phyloP scores from a whole-genome alignment of 1,284 basidiomycete genomes.

The Malassezia restricta region DNA sequence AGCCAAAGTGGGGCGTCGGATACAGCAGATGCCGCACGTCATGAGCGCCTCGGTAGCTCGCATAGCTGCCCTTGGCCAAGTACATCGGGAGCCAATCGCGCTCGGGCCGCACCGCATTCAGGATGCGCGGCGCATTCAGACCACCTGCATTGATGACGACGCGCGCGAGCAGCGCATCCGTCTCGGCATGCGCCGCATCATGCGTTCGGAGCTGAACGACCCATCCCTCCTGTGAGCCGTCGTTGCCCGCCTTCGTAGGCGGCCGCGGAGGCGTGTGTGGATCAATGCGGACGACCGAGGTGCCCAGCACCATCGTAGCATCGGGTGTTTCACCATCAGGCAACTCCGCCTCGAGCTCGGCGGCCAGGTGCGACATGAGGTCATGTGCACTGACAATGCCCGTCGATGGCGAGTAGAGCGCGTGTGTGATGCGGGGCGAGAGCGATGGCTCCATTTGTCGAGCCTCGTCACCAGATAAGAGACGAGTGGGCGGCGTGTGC shows the following conservation, averaged over 20 bases:
- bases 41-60: slow-evolving; percentile 32
- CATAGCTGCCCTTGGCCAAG: slow-evolving; percentile 43
- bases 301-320: slow-evolving; percentile 68
- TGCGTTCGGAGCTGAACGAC: slow-evolving; percentile 50
- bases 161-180: slow-evolving; percentile 66
- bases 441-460: slow-evolving; percentile 70
- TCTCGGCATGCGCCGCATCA: slow-evolving; percentile 30
- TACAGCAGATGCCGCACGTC: slow-evolving; percentile 37
- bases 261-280: slow-evolving; percentile 42
- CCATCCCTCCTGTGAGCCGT: slow-evolving; percentile 49
- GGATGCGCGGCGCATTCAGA: slow-evolving; percentile 51
- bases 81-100: slow-evolving; percentile 26
- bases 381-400: slow-evolving; percentile 82
- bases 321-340: slow-evolving; percentile 47
- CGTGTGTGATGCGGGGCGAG: slow-evolving; percentile 58
- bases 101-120: slow-evolving; percentile 28
- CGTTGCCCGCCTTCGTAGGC: slow-evolving; percentile 21
- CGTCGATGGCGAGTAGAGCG: slow-evolving; percentile 71
- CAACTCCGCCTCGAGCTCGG: slow-evolving; percentile 58
- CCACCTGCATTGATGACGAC: slow-evolving; percentile 81
- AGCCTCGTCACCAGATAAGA: slow-evolving; percentile 63
- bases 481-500: slow-evolving; percentile 50
- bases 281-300: slow-evolving; percentile 77
- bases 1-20: slow-evolving; percentile 25
- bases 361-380: slow-evolving; percentile 63